phyloP scores from a whole-genome alignment of 2,329 filamentous ascomycete genomes.

The Alternaria metachromatica region DNA sequence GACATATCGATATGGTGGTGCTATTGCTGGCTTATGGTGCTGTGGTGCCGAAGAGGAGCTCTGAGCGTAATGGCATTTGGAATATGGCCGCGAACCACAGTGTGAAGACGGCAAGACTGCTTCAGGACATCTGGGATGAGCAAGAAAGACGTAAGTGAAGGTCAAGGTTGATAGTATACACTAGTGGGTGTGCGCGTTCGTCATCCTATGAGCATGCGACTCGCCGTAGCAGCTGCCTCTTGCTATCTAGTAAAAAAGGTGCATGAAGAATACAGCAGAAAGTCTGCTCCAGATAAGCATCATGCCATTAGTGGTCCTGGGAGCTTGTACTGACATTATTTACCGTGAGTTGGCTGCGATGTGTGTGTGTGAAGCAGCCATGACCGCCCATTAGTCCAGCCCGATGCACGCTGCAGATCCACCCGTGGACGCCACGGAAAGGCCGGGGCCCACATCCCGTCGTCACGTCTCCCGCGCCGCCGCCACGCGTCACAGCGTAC shows the following conservation, averaged over 20 bases:
- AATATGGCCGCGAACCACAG: neutral
- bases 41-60: neutral
- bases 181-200: neutral
- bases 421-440: neutral
- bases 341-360: neutral
- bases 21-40: constrained; percentile 1
- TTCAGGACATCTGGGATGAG: neutral
- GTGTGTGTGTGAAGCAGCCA: neutral
- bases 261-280: neutral
- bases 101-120: neutral
- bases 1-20: neutral
- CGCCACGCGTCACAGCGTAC: neutral
- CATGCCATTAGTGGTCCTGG: neutral
- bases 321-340: neutral
- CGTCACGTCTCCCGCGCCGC: neutral
- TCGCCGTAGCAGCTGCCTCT: neutral
- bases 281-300: neutral
- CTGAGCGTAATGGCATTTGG: neutral
- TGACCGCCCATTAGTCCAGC: neutral
- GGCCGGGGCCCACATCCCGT: neutral
- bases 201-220: neutral
- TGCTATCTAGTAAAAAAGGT: neutral
- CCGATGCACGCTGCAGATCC: neutral
- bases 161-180: neutral
- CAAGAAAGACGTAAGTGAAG: neutral